Base-by-base conservation (phyloP, 129 eudicot genomes). In the Pulicaria dysenterica region DNA sequence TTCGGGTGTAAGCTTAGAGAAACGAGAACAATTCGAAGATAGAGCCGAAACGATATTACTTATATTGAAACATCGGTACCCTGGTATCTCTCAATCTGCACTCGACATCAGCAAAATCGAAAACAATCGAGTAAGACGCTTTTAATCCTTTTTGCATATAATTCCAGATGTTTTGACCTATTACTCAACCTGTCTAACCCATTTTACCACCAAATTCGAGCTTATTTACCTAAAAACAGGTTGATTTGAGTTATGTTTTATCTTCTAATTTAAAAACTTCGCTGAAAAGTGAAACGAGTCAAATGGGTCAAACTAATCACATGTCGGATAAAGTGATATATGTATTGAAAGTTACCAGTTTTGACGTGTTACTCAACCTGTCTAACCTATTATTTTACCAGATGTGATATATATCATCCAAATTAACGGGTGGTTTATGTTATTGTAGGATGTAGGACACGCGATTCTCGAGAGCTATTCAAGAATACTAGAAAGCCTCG, bases 391-490 rank as follows among this genome's bases (percentile, higher is more conserved):
- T 59, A 7, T 40, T 8, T 5, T 13, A 61, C 34, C 49, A 19
- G 1, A 9, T 24, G 31, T 24, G 31, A 24, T 24, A 42, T 9
- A 44, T 16, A 69, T 39, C 7, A 53, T 6, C 10, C 12, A 39
- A 56, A 58, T 36, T 58, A 0, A 72, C 5, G 37, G 5, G 17
- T 55, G 61, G 12, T 66, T 45, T 31, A 47, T 59, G 4, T 67
- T 54, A 13, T 24, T 2, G 31, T 67, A 95, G 99, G 99, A 95
- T 69, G 76, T 95, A 5, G 99, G 99, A 13, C 97, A 83, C n/a
- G 99, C 95, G 7, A 56, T 95, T 55, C 83, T 90, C 3, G 99
- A 95, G 72, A 88, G 99, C 91, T 95, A 95, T 51, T 95, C 99
- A 57, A 88, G 99, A 79, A 82, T 91, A 80, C 70, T 90, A 58